These are phyloP conservation scores for Striga asiatica DNA, from an alignment of 257 asterid species.

Conservation along the genomic window DNA sequence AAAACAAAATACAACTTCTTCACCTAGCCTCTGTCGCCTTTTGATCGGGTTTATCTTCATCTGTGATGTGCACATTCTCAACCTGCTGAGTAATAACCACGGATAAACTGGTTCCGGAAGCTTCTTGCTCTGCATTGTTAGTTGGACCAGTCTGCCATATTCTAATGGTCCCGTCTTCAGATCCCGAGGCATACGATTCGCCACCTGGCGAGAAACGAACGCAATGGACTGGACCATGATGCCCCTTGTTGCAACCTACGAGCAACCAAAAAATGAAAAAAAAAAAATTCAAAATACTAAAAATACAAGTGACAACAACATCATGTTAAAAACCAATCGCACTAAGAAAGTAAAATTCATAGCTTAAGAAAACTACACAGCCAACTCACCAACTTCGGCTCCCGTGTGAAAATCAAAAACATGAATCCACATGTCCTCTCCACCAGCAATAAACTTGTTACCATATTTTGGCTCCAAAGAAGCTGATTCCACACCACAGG, in stretches of 20 bases:
- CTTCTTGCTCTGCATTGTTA: constrained; percentile 32
- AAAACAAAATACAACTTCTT: constrained; percentile 9
- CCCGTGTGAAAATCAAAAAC: constrained; percentile 82
- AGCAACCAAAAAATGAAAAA: not conserved
- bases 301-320: not conserved
- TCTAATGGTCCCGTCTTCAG: constrained; percentile 93
- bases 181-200: constrained; percentile 88
- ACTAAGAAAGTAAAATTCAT: not conserved
- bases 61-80: constrained; percentile 34
- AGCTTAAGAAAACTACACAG: not conserved
- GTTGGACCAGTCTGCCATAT: constrained; percentile 80
- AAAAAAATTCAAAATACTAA: not conserved
- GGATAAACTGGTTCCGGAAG: constrained; percentile 30
- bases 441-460: constrained; percentile 83
- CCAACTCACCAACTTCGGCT: constrained; percentile 58
- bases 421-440: constrained; percentile 98
- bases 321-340: not conserved
- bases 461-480: constrained; percentile 87
- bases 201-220: constrained; percentile 95
- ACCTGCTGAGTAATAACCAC: constrained; percentile 43
- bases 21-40: constrained; percentile 21
- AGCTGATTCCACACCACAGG: constrained; percentile 86
- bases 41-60: constrained; percentile 20
- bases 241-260: constrained; percentile 98
- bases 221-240: constrained; percentile 97